phyloP scores from a whole-genome alignment of 2,329 filamentous ascomycete genomes.

The Boeremia exigua region DNA sequence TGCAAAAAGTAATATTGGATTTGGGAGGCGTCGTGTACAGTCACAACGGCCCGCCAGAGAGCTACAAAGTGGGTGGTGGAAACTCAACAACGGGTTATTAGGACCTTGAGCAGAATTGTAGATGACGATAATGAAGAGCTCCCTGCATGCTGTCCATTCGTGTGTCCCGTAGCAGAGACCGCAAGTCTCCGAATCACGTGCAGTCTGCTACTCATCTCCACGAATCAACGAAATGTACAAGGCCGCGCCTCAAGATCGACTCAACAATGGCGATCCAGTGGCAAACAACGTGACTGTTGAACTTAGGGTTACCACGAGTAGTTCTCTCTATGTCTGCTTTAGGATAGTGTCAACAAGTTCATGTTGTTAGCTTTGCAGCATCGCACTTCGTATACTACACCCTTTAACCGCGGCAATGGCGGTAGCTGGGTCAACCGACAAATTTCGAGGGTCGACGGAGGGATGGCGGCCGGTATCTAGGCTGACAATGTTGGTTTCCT shows the following conservation, averaged over 20 bases:
- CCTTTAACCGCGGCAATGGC: constrained; percentile 22
- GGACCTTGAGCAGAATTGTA: background rate
- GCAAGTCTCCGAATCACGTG: too few relatives aligned
- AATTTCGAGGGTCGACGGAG: constrained; percentile 37
- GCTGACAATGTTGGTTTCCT: too few relatives aligned
- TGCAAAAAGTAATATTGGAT: constrained; percentile 48
- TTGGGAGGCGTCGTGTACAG: constrained; percentile 40
- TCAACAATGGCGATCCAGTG: too few relatives aligned
- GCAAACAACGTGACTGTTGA: too few relatives aligned
- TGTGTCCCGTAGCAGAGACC: too few relatives aligned
- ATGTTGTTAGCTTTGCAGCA: background rate
- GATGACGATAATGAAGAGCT: background rate
- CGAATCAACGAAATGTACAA: too few relatives aligned
- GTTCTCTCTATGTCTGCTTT: too few relatives aligned
- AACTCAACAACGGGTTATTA: constrained; percentile 8
- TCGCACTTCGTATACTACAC: constrained; percentile 27
- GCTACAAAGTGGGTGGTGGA: constrained; percentile 38
- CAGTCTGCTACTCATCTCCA: too few relatives aligned
- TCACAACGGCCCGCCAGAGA: constrained; percentile 50
- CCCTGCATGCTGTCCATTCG: too few relatives aligned
- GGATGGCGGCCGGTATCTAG: constrained; percentile 26
- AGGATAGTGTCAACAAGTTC: too few relatives aligned
- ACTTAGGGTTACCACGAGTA: too few relatives aligned
- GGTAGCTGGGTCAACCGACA: constrained; percentile 39
- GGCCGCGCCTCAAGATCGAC: too few relatives aligned